Evolutionary conservation across 768 basidiomycete species (phyloP).

Genomic region (Pulveroboletus sp.): DNA sequence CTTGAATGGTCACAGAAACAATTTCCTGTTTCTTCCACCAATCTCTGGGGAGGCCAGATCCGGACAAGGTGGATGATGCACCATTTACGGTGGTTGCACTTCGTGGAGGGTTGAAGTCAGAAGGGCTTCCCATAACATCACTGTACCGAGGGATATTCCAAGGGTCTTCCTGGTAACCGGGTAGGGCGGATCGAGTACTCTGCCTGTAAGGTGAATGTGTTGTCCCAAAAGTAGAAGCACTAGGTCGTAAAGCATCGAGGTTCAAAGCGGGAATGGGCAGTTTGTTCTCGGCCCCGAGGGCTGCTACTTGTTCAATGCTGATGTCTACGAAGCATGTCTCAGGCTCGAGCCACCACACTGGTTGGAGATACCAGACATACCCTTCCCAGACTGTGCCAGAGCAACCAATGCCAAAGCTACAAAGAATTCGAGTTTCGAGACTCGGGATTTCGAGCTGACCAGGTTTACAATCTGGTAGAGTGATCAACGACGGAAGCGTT

Average conservation of each 20-base stretch:
- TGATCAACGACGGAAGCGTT: conserved; percentile 2
- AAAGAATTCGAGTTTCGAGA: conserved; percentile 89
- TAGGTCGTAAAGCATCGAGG: conserved; percentile 52
- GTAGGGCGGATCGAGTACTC: conserved; percentile 43
- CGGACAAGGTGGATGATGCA: conserved; percentile 56
- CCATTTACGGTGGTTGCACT: conserved; percentile 36
- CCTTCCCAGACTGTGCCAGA: conserved; percentile 78
- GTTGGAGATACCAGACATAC: conserved; percentile 34
- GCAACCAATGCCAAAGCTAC: conserved; percentile 86
- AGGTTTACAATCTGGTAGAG: conserved; percentile 76
- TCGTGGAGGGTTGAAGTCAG: conserved; percentile 24
- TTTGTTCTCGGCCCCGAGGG: conserved; percentile 70
- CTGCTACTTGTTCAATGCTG: conserved; percentile 78
- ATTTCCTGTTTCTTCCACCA: conserved; percentile 88
- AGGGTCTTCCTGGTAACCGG: conserved; percentile 63
- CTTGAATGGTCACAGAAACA: conserved; percentile 67
- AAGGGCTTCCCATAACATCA: conserved; percentile 29
- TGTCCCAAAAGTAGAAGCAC: conserved; percentile 48
- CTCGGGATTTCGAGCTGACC: conserved; percentile 73
- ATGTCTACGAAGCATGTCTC: conserved; percentile 45
- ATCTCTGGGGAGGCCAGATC: conserved; percentile 66
- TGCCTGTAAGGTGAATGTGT: conserved; percentile 41
- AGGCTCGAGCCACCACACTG: neutral
- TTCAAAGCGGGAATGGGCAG: conserved; percentile 73
- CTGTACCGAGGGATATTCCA: conserved; percentile 46